Evolutionary conservation across 768 basidiomycete genomes (phyloP), one percentile per base, ranked within the genome.

Genomic region (Daedaleopsis nitida): DNA sequence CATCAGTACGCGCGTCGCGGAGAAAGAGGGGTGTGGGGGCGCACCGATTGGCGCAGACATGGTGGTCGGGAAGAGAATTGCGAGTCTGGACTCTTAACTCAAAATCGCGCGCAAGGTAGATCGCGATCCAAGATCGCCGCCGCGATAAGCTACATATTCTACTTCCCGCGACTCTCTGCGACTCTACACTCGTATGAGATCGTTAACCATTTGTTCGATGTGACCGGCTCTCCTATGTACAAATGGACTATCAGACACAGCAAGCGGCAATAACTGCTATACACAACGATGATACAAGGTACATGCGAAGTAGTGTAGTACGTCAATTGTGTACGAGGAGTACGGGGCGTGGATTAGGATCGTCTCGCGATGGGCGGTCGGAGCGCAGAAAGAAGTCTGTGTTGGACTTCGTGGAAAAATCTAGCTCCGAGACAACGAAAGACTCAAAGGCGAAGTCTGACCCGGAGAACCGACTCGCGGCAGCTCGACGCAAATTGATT

Each of bases 1-100:
- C 19, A 50, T 54, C 23, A 60, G 39, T 43, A 52, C 21, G 59
- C 44, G 12, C 14, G 27, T 16, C 13, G 23, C 44, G 37, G 35
- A 21, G 61, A 21, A 44, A 21, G 24, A 42, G 14, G 35, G 35
- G 23, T 34, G n/a, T 27, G 49, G 58, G 27, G 32, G 55, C 66
- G 59, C 70, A 72, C 74, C 74, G 59, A 74, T 74, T 51, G 72
- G 73, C 59, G 72, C 57, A 56, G 74, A 70, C 74, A 75, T 75
- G 65, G 57, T 42, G 63, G 61, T 57, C 38, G 34, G 39, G 42
- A 39, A 12, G 12, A 34, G 21, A 55, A n/a, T 44, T 32, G 27
- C 7, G 7, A 32, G 7, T 32, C 27, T 3, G 27, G 27, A 32
- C 4, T 32, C 27, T 7, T 3, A 32, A 32, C 27, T 32, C 27